Conservation (phyloP, 805 yeast genomes). For the Kluyveromyces siamensis region DNA sequence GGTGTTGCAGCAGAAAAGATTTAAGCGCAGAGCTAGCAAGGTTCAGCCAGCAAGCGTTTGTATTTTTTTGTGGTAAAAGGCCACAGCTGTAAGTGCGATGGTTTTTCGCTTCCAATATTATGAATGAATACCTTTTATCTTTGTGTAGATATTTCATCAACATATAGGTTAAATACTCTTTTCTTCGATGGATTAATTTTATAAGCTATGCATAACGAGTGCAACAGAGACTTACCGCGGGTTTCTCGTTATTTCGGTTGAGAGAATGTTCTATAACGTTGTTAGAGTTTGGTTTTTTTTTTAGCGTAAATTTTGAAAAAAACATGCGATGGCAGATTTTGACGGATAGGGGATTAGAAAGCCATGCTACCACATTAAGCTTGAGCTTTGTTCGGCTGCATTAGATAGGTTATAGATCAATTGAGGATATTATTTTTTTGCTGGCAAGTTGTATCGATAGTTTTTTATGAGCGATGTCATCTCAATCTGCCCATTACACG, state of each 20-base stretch:
- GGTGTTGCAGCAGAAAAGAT: slow-evolving; percentile 87
- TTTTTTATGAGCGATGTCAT: not conserved
- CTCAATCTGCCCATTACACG: slow-evolving; percentile 14
- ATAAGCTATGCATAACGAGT: not conserved
- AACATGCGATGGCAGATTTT: too few species aligned
- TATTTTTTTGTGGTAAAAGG: too few species aligned
- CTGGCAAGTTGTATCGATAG: too few species aligned
- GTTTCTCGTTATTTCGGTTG: too few species aligned
- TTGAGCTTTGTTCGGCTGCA: too few species aligned
- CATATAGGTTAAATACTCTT: not conserved
- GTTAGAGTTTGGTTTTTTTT: not conserved
- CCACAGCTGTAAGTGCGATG: too few species aligned
- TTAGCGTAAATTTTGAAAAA: too few species aligned
- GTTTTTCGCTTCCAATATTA: not conserved
- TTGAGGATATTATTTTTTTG: too few species aligned
- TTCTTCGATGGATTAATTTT: not conserved
- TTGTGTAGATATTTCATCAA: not conserved
- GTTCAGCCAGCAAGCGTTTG: not conserved
- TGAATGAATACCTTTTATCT: not conserved
- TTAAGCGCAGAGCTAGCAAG: slow-evolving; percentile 35
- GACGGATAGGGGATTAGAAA: too few species aligned
- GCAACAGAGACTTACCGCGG: not conserved
- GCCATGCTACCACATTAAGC: too few species aligned
- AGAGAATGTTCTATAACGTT: too few species aligned
- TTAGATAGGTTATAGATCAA: too few species aligned